Conservation (phyloP, 78 protist genomes). For the Dictyostelium intermedium region DNA sequence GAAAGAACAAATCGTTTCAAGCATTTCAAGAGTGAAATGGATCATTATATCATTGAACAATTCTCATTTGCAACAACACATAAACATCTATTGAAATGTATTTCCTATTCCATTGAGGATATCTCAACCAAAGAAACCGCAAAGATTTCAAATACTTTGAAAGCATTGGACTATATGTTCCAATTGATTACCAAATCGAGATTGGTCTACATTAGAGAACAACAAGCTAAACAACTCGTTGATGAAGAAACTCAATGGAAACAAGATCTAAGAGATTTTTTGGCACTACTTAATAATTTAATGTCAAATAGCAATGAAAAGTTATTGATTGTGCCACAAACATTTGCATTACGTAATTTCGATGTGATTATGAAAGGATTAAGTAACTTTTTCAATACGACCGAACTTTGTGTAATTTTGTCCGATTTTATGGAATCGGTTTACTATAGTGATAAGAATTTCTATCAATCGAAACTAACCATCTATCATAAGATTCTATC, state of each 20-base stretch:
- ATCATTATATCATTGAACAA: constrained; percentile 31
- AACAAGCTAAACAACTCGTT: background rate
- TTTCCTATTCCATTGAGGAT: constrained; percentile 20
- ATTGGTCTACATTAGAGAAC: constrained; percentile 15
- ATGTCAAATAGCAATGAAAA: constrained; percentile 45
- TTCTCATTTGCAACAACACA: constrained; percentile 38
- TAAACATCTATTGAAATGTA: constrained; percentile 54
- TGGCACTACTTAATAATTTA: constrained; percentile 2
- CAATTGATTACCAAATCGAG: constrained; percentile 53
- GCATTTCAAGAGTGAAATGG: constrained; percentile 36
- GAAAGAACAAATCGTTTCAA: constrained; percentile 62
- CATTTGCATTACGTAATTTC: constrained; percentile 55
- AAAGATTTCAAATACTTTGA: constrained; percentile 65
- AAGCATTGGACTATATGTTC: constrained; percentile 59
- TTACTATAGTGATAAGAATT: constrained; percentile 32
- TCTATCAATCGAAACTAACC: constrained; percentile 22
- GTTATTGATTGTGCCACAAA: constrained; percentile 33
- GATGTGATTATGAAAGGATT: constrained; percentile 53
- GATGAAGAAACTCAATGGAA: constrained; percentile 34
- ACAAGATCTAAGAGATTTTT: constrained; percentile 13
- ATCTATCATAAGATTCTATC: constrained; percentile 44
- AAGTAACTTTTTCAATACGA: constrained; percentile 31
- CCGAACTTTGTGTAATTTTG: constrained; percentile 30
- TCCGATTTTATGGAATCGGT: constrained; percentile 43
- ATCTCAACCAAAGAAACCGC: constrained; percentile 44